Evolutionary conservation across 2,329 filamentous ascomycete genomes (phyloP).

Genomic region (Calonectria ilicicola): DNA sequence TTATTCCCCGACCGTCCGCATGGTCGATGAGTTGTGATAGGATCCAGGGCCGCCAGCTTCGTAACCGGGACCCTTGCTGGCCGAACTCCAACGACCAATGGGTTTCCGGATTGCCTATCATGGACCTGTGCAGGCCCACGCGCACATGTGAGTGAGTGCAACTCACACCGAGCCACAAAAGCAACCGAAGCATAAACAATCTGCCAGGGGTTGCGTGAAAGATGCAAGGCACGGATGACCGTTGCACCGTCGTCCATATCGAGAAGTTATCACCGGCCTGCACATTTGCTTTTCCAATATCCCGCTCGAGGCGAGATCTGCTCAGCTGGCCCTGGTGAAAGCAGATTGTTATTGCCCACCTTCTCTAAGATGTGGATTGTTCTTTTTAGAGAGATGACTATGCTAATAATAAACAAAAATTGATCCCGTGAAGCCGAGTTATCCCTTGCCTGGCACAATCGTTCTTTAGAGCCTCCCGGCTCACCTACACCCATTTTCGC

Average conservation of each 20-base stretch:
- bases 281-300: background rate
- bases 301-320: background rate
- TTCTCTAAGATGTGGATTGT: background rate
- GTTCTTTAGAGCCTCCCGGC: background rate
- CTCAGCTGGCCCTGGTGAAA: background rate
- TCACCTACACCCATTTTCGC: conserved; percentile 4
- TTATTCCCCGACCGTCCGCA: background rate
- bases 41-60: background rate
- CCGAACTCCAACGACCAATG: background rate
- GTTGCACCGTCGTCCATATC: background rate
- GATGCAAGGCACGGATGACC: background rate
- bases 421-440: background rate
- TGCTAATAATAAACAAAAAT: background rate
- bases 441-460: background rate
- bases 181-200: conserved; percentile 1
- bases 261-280: background rate
- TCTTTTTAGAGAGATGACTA: background rate
- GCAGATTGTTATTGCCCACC: background rate
- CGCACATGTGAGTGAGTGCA: background rate
- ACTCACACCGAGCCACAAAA: background rate
- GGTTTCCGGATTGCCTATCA: background rate
- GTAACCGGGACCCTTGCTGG: background rate
- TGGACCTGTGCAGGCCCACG: background rate
- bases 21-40: background rate
- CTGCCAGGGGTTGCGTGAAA: background rate